phyloP scores from a whole-genome alignment of 139 green algal genomes.

The Micromonas commoda region DNA sequence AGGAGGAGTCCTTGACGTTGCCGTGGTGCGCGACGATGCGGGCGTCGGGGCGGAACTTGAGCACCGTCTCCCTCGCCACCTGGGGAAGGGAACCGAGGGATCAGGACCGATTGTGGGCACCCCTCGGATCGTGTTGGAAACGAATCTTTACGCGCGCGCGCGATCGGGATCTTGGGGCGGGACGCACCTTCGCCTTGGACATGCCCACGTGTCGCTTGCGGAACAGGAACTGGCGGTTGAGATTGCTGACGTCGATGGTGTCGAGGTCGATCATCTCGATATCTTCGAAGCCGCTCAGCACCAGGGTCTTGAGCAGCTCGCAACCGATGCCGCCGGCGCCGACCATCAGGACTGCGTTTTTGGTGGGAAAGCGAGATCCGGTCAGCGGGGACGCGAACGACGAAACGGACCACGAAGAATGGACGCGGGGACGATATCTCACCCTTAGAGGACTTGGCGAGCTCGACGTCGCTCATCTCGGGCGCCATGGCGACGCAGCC shows the following conservation, averaged over 20 bases:
- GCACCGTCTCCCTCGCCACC: slow-evolving; percentile 73
- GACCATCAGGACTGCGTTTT: slow-evolving; percentile 87
- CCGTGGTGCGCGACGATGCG: slow-evolving; percentile 69
- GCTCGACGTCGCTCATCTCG: too few relatives aligned
- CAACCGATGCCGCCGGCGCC: slow-evolving; percentile 96
- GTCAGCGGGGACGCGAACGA: too few relatives aligned
- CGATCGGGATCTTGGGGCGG: neutral
- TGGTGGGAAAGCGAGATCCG: too few relatives aligned
- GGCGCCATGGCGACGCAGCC: too few relatives aligned
- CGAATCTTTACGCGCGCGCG: too few relatives aligned
- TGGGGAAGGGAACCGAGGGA: slow-evolving; percentile 22
- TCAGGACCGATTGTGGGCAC: neutral
- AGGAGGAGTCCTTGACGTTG: slow-evolving; percentile 71
- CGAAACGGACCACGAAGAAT: too few relatives aligned
- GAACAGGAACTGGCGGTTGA: slow-evolving; percentile 99
- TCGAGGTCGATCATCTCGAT: slow-evolving; percentile 95
- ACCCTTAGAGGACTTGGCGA: too few relatives aligned
- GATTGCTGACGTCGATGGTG: slow-evolving; percentile 97
- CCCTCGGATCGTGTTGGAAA: too few relatives aligned
- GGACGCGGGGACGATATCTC: too few relatives aligned
- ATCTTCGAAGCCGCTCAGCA: slow-evolving; percentile 77
- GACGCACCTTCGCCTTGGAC: slow-evolving; percentile 69
- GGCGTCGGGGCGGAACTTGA: slow-evolving; percentile 47
- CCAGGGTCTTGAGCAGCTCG: slow-evolving; percentile 96
- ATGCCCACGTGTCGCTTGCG: slow-evolving; percentile 84